A percentile compares a stretch with the other conserved stretches of the same genome.
phyloP scores from a whole-genome alignment of 2,329 filamentous ascomycete species.

The Cladorrhinum sp. region DNA sequence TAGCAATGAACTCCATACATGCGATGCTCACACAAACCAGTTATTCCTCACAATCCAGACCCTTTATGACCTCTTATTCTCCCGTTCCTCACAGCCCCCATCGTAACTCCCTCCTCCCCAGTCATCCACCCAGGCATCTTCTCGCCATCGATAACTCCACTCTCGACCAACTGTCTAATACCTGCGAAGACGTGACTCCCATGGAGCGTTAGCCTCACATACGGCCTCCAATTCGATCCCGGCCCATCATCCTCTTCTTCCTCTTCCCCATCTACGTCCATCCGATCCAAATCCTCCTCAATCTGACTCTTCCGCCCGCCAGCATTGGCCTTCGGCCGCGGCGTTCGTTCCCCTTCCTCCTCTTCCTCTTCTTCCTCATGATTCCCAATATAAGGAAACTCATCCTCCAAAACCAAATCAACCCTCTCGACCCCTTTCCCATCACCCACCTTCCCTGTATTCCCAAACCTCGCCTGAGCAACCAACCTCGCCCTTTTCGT shows the following conservation, averaged over 20 bases:
- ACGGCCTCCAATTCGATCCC: constrained; percentile 48
- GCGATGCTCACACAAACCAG: background rate
- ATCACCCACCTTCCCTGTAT: constrained; percentile 52
- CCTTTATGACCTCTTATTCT: constrained; percentile 59
- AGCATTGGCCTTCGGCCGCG: constrained; percentile 11
- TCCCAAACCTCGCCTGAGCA: constrained; percentile 69
- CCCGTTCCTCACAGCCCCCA: constrained; percentile 66
- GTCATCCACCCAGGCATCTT: constrained; percentile 90
- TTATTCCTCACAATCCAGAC: constrained; percentile 43
- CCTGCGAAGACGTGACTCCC: constrained; percentile 80
- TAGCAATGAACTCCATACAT: background rate
- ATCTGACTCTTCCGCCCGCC: constrained; percentile 7
- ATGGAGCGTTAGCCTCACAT: constrained; percentile 65
- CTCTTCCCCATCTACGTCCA: constrained; percentile 26
- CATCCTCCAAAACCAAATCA: constrained; percentile 58
- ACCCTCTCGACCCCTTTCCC: constrained; percentile 60
- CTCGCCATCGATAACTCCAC: constrained; percentile 70
- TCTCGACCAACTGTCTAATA: constrained; percentile 72
- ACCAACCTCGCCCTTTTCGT: constrained; percentile 59
- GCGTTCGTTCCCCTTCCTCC: constrained; percentile 27
- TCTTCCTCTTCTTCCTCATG: constrained; percentile 27
- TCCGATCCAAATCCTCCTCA: constrained; percentile 11
- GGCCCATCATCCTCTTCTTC: constrained; percentile 27
- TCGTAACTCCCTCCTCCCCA: constrained; percentile 77
- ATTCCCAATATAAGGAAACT: constrained; percentile 41